Evolutionary conservation across 139 green algal genomes (phyloP), one percentile per base, ranked within the genome.

Genomic region (Chlamydomonas sphaeroides): DNA sequence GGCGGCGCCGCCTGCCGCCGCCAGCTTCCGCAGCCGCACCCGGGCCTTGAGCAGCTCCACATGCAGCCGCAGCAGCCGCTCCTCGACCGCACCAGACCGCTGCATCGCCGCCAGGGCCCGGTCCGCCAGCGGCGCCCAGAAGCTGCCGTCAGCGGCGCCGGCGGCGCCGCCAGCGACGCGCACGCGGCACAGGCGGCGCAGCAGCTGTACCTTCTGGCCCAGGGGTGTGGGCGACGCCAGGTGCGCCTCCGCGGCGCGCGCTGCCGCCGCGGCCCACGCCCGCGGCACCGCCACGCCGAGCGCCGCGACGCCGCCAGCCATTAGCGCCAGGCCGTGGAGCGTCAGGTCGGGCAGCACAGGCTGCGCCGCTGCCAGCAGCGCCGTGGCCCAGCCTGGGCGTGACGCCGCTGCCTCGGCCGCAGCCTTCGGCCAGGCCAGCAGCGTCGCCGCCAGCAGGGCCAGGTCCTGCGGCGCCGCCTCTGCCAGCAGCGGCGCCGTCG

Each of bases 21-120:
- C 32, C 51, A 80, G 57, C 72, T 68, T 80, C 26, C 57, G 57
- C 18, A 80, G 42, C 38, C 74, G 59, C 39, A 80, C 39, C 18
- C 59, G 15, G 0, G 74, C 59, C 18, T 70, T 70, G 25, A 80
- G 41, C 39, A 80, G 59, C 41, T 70, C 59, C 20, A 70, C 59
- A 1, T 80, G 59, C 59, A 70, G 32, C 20, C 33, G 39, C 20
- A 80, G 59, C 5, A 80, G 38, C 39, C 59, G 39, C 39, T 45
- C 57, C 30, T 39, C 57, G 20, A 42, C 30, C 1, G 21, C 39
- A 28, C 74, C 70, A 17, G 59, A n/a, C 8, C 28, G 18, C 3
- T 41, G 59, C 74, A 80, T 30, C 25, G 23, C 15, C 35, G 17
- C 10, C 51, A 78, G 8, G 4, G 20, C 51, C 1, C 1, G 35